Base-by-base conservation (phyloP, 2,329 filamentous ascomycete species). In the Davidsoniella virescens region DNA sequence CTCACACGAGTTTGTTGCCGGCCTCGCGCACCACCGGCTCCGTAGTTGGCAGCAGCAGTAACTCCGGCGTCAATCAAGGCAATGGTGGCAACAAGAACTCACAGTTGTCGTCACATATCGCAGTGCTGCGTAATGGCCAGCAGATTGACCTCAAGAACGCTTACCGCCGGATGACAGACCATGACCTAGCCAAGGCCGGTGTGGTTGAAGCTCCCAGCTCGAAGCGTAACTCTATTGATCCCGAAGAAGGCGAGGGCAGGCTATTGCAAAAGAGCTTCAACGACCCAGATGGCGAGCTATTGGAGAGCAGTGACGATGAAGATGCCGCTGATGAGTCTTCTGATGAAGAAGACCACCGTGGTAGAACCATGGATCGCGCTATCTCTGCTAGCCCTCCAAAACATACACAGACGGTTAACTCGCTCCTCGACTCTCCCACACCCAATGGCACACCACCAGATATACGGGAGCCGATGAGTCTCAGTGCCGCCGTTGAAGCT, bases 401-500 rank as follows among this genome's bases (percentile, higher is more conserved):
- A 33, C 1, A 33, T 33, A 40, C 37, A n/a, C 40, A 44, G 18
- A 42, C 44, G 14, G 48, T 50, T 8, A 44, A 33, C 18, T 50
- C 48, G 40, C 29, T 44, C 18, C 18, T 44, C 5, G 48, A 50
- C 10, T 16, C 8, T 10, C 37, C 47, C 4, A 18, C 47, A 12
- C 29, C 16, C 17, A 42, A 17, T 3, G 40, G 40, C 40, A 23
- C 40, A 23, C 40, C 40, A 6, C 40, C 40, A 18, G 40, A 20
- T 23, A 8, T 33, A 9, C 29, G 65, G 52, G 69, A 68, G 57
- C 68, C 72, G 1, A 67, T 70, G 60, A 86, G 80, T 58, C 63
- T 87, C 51, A 66, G 88, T 49, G 83, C 81, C 38, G 83, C 82
- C 5, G 80, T 81, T 1, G 82, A 90, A 60, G 81, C 87, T 70